Base-by-base conservation (phyloP, 2,329 filamentous ascomycete genomes). In the Geosmithia morbida region DNA sequence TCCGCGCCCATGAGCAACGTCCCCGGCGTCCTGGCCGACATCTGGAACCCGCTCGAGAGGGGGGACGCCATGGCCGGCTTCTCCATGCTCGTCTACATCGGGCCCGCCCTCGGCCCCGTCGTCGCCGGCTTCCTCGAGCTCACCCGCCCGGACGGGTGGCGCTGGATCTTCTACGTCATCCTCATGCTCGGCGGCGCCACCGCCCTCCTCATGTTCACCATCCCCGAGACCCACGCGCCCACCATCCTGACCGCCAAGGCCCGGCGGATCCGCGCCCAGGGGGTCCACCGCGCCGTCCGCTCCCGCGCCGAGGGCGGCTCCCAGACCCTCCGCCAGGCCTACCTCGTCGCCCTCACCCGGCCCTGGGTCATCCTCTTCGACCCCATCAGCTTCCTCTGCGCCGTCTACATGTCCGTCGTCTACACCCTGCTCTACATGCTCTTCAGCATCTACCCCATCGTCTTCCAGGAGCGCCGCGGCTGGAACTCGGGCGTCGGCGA, bases 341-440 rank as follows among this genome's bases (percentile, higher is more conserved):
- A 74, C 60, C 72, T 67, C 50, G 60, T 75, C 4, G 70, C 73
- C 0, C 60, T 77, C 13, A 74, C 68, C 0, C 62, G 73, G 2
- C 73, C 73, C 0, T 77, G 73, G 71, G 61, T 68, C 43, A 70
- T 77, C 42, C 61, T 77, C 3, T 68, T 76, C 50, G 73, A 76
- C 51, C 59, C 71, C 0, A 76, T 77, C 39, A 73, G 70, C 0
- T 63, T 75, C 46, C 58, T 72, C 3, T 66, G 66, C 48, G 72
- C 73, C 14, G 56, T 77, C 29, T 77, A 77, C 53, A 62, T 75
- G 54, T 65, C 67, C 2, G 63, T 77, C 11, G 70, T 76, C 3
- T 77, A 76, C 50, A 67, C 62, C 6, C 60, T 75, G 1, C 60
- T 74, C 8, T 76, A 76, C 57, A 77, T 79, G 73, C 65, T 79